Evolutionary conservation across 177 flowering plant species (phyloP).

Genomic region (Vitis hybrid): DNA sequence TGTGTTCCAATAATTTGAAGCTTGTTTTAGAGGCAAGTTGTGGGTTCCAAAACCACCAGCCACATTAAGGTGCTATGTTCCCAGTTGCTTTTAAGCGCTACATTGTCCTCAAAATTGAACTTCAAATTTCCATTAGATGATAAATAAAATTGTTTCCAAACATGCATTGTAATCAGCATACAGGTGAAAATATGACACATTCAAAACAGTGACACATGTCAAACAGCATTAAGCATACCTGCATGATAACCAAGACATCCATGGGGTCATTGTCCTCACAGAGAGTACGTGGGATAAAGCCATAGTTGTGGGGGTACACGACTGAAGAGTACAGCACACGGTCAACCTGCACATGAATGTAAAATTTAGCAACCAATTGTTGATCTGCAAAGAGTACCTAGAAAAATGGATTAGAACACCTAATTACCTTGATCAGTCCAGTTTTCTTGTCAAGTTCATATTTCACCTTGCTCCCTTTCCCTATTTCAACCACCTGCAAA

Average conservation of each 20-base stretch:
- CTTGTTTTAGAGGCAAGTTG: too few relatives aligned
- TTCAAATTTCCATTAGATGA: too few relatives aligned
- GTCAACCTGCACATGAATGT: slow-evolving; percentile 52
- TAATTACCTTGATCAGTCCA: slow-evolving; percentile 81
- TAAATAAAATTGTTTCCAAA: too few relatives aligned
- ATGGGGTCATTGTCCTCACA: slow-evolving; percentile 77
- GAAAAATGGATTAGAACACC: slow-evolving; percentile 5
- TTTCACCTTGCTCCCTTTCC: slow-evolving; percentile 94
- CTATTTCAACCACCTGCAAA: slow-evolving; percentile 78
- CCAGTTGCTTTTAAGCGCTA: too few relatives aligned
- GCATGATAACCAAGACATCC: slow-evolving; percentile 75
- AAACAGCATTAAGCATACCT: slow-evolving; percentile 31
- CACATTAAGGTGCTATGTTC: too few relatives aligned
- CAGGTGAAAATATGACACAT: not conserved
- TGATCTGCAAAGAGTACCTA: not conserved
- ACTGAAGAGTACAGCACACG: slow-evolving; percentile 77
- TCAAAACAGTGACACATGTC: not conserved
- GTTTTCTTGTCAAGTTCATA: slow-evolving; percentile 93
- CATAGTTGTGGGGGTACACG: slow-evolving; percentile 84
- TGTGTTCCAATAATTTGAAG: too few relatives aligned
- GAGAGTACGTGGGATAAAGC: slow-evolving; percentile 74
- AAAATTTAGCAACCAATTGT: slow-evolving; percentile 1
- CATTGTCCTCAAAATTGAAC: too few relatives aligned
- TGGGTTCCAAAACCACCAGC: too few relatives aligned
- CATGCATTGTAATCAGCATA: too few relatives aligned